Conservation (phyloP, 2,329 filamentous ascomycete species). For the Arthrobotrys conoides region DNA sequence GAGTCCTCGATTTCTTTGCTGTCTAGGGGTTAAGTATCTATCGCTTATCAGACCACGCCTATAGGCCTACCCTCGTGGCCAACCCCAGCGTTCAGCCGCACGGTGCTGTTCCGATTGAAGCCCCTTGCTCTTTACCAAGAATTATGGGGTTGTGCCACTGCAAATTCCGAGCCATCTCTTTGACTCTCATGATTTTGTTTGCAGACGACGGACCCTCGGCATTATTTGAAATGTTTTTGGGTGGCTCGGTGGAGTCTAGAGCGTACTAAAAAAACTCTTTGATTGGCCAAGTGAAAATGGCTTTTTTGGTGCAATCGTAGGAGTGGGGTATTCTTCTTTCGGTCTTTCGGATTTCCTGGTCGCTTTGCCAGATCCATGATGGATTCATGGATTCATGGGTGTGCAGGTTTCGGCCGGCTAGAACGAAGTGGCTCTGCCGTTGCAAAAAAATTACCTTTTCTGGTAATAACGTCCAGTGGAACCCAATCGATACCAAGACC, state of each 20-base stretch:
- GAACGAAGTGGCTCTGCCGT: slow-evolving; percentile 18
- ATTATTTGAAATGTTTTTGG: slow-evolving; percentile 34
- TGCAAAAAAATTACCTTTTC: slow-evolving; percentile 21
- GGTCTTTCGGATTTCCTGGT: background rate
- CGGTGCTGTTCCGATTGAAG: slow-evolving; percentile 21
- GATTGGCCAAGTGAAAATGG: slow-evolving; percentile 35
- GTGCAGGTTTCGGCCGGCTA: slow-evolving; percentile 1
- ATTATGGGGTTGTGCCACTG: background rate
- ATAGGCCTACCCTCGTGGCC: slow-evolving; percentile 3
- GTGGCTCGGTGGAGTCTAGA: slow-evolving; percentile 3
- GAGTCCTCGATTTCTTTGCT: background rate
- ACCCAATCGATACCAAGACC: slow-evolving; percentile 5
- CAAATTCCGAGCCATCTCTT: slow-evolving; percentile 20
- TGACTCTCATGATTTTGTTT: background rate
- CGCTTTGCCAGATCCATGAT: slow-evolving; percentile 3
- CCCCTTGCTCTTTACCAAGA: background rate
- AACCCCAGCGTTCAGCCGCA: slow-evolving; percentile 38
- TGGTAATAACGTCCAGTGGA: slow-evolving; percentile 27
- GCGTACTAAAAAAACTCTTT: background rate
- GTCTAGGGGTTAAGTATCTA: slow-evolving; percentile 5
- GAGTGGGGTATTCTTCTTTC: background rate
- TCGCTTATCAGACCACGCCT: slow-evolving; percentile 33
- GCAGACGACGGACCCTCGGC: slow-evolving; percentile 8
- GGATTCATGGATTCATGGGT: background rate
- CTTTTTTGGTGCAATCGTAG: slow-evolving; percentile 2